Percentiles rank a stretch among this genome's conserved stretches.
These are phyloP conservation scores for Lyophyllum shimeji DNA, from an alignment of 768 basidiomycete genomes.

Conservation along the genomic window DNA sequence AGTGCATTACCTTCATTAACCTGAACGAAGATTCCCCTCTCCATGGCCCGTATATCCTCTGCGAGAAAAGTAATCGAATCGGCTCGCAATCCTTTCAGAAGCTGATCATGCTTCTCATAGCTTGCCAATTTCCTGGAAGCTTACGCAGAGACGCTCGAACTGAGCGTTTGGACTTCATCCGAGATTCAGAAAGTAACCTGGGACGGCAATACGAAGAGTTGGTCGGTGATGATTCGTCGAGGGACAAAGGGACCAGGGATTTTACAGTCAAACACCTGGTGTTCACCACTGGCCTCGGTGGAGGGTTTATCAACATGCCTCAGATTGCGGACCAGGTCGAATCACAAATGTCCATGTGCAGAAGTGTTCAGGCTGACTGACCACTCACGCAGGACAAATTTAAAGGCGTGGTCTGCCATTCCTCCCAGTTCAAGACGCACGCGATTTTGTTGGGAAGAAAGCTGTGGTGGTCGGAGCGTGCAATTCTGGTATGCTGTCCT, in stretches of 20 bases:
- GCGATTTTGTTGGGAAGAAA: constrained; percentile 57
- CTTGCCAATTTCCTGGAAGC: constrained; percentile 68
- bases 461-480: constrained; percentile 70
- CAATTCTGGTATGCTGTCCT: constrained; percentile 42
- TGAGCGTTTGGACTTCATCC: constrained; percentile 63
- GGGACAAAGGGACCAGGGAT: constrained; percentile 28
- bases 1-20: neutral
- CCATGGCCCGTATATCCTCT: constrained; percentile 58
- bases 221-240: constrained; percentile 43
- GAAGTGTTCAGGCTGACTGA: neutral
- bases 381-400: constrained; percentile 30
- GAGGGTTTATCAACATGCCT: constrained; percentile 46
- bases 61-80: constrained; percentile 37
- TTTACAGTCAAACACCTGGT: constrained; percentile 52
- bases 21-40: constrained; percentile 44
- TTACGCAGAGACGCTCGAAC: constrained; percentile 57
- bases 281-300: constrained; percentile 55
- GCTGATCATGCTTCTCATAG: constrained; percentile 23
- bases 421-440: constrained; percentile 44
- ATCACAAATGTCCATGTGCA: neutral
- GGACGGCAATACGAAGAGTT: constrained; percentile 36
- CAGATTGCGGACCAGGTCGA: constrained; percentile 40
- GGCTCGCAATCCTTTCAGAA: neutral
- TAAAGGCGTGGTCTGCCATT: constrained; percentile 55
- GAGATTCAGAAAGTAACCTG: constrained; percentile 37